Evolutionary conservation across 2,329 filamentous ascomycete genomes (phyloP), one percentile per base, ranked within the genome.

Genomic region (Xylariaceae sp.): DNA sequence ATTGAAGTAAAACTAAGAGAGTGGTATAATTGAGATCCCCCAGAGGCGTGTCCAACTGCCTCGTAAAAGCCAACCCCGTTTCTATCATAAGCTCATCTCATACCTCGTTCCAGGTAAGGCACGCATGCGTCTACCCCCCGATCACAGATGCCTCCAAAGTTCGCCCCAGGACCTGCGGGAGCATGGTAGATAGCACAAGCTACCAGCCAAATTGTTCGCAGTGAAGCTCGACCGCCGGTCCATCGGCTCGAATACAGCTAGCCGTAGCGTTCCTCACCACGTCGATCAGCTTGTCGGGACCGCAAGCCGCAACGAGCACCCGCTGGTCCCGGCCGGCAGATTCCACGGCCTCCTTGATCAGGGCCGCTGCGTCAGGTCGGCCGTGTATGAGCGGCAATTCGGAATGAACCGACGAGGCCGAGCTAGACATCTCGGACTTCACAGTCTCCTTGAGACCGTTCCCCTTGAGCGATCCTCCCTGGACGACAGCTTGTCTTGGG

Each of bases 191-290:
- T n/a, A 14, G 23, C 15, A 39, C 21, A n/a, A 5, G 15, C 47
- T 37, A 66, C 64, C 64, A 67, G 3, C 62, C 62, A 39, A 70
- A 69, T 45, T 67, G 58, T 46, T 72, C 68, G 40, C 61, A 66
- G 45, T 72, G 67, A 29, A 71, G 52, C 46, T 70, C 67, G n/a
- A 72, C 58, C 18, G 60, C 64, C 1, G 68, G 64, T 3, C 68
- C 68, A 16, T 58, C 54, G 2, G 57, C 51, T 1, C 49, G 53
- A 22, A 72, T 69, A 42, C 58, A 58, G 19, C 51, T 53, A 3
- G 68, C 67, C 7, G 63, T 60, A 0, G 63, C 60, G 18, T 64
- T 56, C 28, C 68, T 58, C n/a, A 67, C 64, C 3, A 55, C 51
- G 29, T 54, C 52, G 54, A 69, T 65, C 31, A 73, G 43, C 4